Evolutionary conservation across 257 asterid species (phyloP).

Genomic region (Solanum tarapatanum): DNA sequence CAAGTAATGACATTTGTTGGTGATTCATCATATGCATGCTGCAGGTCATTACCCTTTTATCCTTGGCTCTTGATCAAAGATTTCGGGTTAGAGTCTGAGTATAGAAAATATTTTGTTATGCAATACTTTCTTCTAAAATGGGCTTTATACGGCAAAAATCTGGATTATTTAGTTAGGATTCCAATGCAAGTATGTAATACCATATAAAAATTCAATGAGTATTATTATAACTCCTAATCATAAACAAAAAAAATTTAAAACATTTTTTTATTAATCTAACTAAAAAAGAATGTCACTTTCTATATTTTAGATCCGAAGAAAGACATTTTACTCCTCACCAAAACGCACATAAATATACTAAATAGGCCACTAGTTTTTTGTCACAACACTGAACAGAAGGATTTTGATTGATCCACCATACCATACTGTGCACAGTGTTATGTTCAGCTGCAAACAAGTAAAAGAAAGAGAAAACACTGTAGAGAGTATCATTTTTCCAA

Average conservation of each 20-base stretch:
- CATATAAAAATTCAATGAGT: neutral
- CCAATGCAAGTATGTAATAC: neutral
- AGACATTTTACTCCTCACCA: neutral
- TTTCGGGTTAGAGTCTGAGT: neutral
- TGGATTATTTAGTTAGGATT: too few species aligned
- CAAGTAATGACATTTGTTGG: conserved; percentile 28
- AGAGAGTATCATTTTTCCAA: neutral
- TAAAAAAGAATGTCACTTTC: neutral
- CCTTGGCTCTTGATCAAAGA: neutral
- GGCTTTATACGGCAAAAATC: neutral
- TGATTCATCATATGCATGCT: conserved; percentile 36
- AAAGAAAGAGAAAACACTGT: neutral
- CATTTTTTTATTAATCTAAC: neutral
- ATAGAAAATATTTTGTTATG: neutral
- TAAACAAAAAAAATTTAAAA: neutral
- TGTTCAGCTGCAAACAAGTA: neutral
- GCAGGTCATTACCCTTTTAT: neutral
- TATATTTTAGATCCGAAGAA: neutral
- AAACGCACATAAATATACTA: too few species aligned
- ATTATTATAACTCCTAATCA: neutral
- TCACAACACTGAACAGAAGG: neutral
- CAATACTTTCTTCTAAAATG: neutral
- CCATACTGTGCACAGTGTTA: neutral
- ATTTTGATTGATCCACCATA: neutral
- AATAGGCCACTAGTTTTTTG: neutral